Conservation (phyloP, 495 filamentous ascomycete genomes). For the Penicillium angulare region DNA sequence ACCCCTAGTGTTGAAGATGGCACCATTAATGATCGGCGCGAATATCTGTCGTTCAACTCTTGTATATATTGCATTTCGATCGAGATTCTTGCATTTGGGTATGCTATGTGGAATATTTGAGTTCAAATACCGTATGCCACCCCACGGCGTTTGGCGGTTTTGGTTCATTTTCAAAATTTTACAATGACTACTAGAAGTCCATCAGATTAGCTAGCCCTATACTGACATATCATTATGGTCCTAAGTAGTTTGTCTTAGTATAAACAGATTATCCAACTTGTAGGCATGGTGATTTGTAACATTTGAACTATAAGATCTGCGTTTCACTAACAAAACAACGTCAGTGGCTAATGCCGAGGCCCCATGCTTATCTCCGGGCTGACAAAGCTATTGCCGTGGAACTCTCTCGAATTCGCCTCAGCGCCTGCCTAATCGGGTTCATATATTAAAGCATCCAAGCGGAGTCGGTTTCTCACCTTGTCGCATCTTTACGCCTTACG, state of each 20-base stretch:
- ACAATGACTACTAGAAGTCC: no score
- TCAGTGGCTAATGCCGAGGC: no score
- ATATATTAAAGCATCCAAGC: not conserved
- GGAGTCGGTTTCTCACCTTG: not conserved
- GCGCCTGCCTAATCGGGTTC: conserved; percentile 5
- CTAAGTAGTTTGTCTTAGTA: no score
- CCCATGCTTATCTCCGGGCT: conserved; percentile 27
- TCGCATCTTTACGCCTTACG: no score
- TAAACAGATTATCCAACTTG: no score
- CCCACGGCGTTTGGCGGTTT: not conserved
- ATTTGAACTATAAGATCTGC: no score
- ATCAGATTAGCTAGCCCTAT: no score
- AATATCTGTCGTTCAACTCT: no score
- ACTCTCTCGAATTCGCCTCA: conserved; percentile 26
- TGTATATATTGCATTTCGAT: conserved; percentile 12
- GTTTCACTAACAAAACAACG: not conserved
- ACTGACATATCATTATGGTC: no score
- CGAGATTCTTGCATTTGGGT: not conserved
- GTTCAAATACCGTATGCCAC: not conserved
- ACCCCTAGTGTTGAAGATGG: no score
- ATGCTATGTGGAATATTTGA: not conserved
- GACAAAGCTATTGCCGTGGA: conserved; percentile 31
- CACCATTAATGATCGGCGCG: no score
- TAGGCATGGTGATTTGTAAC: no score
- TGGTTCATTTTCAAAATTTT: not conserved